phyloP scores from a whole-genome alignment of 495 filamentous ascomycete species.

The Aspergillus homomorphus region DNA sequence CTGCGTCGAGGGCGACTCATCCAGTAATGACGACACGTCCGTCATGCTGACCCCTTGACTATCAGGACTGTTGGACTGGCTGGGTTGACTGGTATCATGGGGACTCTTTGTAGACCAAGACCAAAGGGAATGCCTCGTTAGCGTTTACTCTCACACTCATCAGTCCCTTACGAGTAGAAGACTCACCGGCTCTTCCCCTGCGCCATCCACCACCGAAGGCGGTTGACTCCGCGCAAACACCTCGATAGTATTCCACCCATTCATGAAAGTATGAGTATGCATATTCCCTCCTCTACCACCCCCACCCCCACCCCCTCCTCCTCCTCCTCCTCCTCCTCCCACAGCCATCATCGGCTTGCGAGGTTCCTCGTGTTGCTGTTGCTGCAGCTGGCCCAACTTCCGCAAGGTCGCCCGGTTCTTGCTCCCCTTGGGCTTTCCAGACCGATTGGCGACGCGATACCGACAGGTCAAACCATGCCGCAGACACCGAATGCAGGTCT shows the following conservation, averaged over 20 bases:
- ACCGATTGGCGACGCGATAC: constrained; percentile 46
- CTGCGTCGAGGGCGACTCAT: constrained; percentile 1
- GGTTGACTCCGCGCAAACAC: background rate
- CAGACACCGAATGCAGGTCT: constrained; percentile 42
- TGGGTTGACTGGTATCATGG: constrained; percentile 8
- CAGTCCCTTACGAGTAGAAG: background rate
- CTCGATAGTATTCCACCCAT: background rate
- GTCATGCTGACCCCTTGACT: constrained; percentile 11
- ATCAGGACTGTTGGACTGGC: constrained; percentile 19
- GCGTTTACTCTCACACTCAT: no score
- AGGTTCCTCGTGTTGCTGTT: constrained; percentile 12
- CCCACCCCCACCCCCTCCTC: no score
- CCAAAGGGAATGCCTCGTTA: no score
- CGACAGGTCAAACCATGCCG: constrained; percentile 45
- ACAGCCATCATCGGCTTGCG: constrained; percentile 1
- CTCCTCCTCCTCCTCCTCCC: background rate
- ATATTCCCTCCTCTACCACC: background rate
- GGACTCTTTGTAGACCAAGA: constrained; percentile 1
- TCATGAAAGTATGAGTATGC: background rate
- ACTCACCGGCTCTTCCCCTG: background rate
- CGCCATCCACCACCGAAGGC: background rate
- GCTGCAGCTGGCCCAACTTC: constrained; percentile 42
- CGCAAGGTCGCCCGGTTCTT: constrained; percentile 45
- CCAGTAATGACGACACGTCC: constrained; percentile 11
- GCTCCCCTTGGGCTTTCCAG: constrained; percentile 48